Conservation (phyloP, 108 stramenopile species). For the Stephanodiscus minutulus region DNA sequence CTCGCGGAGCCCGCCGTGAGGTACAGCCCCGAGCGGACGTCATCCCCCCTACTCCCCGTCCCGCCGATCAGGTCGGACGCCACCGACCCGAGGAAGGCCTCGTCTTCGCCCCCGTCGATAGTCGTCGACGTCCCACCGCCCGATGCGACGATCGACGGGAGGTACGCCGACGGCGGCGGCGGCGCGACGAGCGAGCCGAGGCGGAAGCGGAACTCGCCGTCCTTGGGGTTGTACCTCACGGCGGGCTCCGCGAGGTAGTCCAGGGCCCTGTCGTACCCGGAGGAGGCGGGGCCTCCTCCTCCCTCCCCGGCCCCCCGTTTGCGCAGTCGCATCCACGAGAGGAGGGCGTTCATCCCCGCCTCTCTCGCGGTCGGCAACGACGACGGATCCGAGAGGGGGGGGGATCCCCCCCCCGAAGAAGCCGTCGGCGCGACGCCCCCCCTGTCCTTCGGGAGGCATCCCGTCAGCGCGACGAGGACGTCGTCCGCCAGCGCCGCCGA, state of each 20-base stretch:
- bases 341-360: constrained; percentile 51
- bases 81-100: constrained; percentile 36
- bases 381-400: neutral
- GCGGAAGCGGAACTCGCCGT: constrained; percentile 59
- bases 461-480: constrained; percentile 23
- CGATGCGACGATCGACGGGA: neutral
- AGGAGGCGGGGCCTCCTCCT: too few relatives aligned
- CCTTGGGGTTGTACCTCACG: constrained; percentile 51
- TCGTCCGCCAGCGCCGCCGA: constrained; percentile 21
- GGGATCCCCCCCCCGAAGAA: neutral
- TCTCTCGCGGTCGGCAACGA: constrained; percentile 31
- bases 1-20: constrained; percentile 33
- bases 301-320: constrained; percentile 23
- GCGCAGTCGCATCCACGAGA: constrained; percentile 63
- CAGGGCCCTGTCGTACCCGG: constrained; percentile 55
- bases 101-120: neutral
- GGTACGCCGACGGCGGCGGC: constrained; percentile 16
- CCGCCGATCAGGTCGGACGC: constrained; percentile 43
- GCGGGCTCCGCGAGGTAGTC: constrained; percentile 57
- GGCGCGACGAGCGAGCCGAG: constrained; percentile 48
- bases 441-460: constrained; percentile 49
- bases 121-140: neutral
- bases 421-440: neutral
- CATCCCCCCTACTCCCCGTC: constrained; percentile 1
- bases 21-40: constrained; percentile 53